Evolutionary conservation across 179 eudicot species (phyloP).

Genomic region (Corrigiola litoralis): DNA sequence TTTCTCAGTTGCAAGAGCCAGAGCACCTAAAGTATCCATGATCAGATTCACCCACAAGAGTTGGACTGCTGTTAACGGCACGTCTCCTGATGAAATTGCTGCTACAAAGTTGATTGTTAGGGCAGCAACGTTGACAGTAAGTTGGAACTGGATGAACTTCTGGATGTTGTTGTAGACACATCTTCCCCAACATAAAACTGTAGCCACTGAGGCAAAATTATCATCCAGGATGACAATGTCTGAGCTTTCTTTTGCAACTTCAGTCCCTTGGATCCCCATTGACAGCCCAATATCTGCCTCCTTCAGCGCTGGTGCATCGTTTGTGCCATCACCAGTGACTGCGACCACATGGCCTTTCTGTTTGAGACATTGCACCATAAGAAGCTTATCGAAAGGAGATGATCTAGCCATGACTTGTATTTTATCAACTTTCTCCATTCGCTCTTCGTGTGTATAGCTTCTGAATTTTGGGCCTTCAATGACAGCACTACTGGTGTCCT

Average conservation of each 20-base stretch:
- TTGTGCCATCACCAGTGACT: constrained; percentile 54
- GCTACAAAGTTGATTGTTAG: constrained; percentile 51
- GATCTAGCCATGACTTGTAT: constrained; percentile 56
- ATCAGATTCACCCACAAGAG: constrained; percentile 50
- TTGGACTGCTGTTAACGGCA: constrained; percentile 48
- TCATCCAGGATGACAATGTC: constrained; percentile 57
- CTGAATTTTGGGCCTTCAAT: constrained; percentile 46
- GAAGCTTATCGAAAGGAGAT: constrained; percentile 52
- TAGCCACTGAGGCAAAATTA: constrained; percentile 43
- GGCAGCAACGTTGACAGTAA: constrained; percentile 50
- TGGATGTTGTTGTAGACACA: constrained; percentile 55
- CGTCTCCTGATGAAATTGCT: constrained; percentile 45
- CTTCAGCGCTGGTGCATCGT: constrained; percentile 52
- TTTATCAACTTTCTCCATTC: constrained; percentile 39
- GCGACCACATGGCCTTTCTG: constrained; percentile 55
- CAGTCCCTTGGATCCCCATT: constrained; percentile 62
- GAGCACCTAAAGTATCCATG: constrained; percentile 53
- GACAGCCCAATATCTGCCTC: constrained; percentile 59
- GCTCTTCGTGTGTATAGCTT: constrained; percentile 36
- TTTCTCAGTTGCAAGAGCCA: constrained; percentile 48
- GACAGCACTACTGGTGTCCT: constrained; percentile 22
- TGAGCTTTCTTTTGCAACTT: constrained; percentile 57
- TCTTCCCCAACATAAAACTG: constrained; percentile 46
- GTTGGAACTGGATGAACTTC: constrained; percentile 56
- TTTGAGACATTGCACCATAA: constrained; percentile 49